Evolutionary conservation across 176 grass and related monocot species (phyloP).

Genomic region (Oryza coarctata): DNA sequence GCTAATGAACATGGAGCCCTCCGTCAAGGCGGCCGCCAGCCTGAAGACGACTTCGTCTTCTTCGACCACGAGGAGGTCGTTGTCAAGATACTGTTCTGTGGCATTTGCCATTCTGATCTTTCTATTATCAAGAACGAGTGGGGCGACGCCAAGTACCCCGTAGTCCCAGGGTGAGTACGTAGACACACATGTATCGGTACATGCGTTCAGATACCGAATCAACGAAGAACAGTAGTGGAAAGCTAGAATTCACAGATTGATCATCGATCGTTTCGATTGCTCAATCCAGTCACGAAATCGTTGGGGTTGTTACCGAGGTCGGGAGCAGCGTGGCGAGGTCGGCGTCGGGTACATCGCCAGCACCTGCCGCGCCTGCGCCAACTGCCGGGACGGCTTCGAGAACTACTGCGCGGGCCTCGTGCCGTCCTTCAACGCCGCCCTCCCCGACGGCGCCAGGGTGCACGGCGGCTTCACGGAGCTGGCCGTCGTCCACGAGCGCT

Average conservation of each 20-base stretch:
- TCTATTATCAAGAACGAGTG: slow-evolving; percentile 38
- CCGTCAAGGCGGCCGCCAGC: too few relatives aligned
- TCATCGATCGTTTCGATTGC: background rate
- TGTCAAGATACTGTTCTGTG: slow-evolving; percentile 38
- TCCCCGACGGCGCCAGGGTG: slow-evolving; percentile 36
- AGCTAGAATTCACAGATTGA: background rate
- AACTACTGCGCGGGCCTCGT: slow-evolving; percentile 41
- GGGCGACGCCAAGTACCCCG: slow-evolving; percentile 33
- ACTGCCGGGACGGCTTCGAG: slow-evolving; percentile 30
- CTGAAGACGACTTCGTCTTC: too few relatives aligned
- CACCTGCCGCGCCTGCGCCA: slow-evolving; percentile 40
- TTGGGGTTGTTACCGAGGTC: slow-evolving; percentile 36
- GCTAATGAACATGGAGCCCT: too few relatives aligned
- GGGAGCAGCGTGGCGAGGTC: slow-evolving; percentile 27
- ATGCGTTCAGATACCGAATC: too few relatives aligned
- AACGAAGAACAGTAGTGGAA: background rate
- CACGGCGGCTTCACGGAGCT: slow-evolving; percentile 44
- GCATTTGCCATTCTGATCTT: slow-evolving; percentile 42
- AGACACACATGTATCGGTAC: background rate
- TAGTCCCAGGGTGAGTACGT: slow-evolving; percentile 29
- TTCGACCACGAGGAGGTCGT: slow-evolving; percentile 10
- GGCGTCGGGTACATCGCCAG: slow-evolving; percentile 46
- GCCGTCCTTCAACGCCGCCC: slow-evolving; percentile 39
- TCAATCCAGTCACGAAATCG: slow-evolving; percentile 49
- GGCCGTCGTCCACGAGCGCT: slow-evolving; percentile 45